Base-by-base conservation (phyloP, 1,139 yeast genomes). In the Yamadazyma siamensis region DNA sequence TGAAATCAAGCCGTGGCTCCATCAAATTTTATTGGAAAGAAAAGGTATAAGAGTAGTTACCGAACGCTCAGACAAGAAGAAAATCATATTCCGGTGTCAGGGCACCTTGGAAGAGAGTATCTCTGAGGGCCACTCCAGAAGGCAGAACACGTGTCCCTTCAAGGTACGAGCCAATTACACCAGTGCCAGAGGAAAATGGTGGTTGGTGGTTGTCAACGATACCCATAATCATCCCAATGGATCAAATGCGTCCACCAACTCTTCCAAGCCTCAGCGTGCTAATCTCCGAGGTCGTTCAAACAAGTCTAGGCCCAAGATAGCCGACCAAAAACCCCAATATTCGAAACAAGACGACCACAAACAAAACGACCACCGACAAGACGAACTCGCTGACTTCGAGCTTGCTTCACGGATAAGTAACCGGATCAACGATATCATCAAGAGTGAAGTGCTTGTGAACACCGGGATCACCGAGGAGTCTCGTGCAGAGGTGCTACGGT, bases 1-100 rank as follows among this genome's bases (percentile, higher is more conserved):
- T 22, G 75, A 71, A 19, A 77, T 81, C 43, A 81, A 81, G 51
- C 85, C 87, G 2, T 81, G 88, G 88, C 52, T 81, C 26, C 80
- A 67, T 44, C 57, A 67, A 23, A 59, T 61, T 16, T 41, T 61
- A 33, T 56, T 71, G 27, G 57, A 61, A 13, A 59, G 66, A 7
- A 64, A 68, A 34, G 84, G 85, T 1, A 73, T 81, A 22, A 65
- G 66, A 33, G 62, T 81, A 12, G 88, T 79, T 5, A 80, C 80
- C 36, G 88, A 80, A 52, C 59, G 91, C 32, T 77, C 85, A 1
- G 91, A 81, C 50, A 25, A 21, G 17, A 70, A 72, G 23, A 61
- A 75, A 27, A 79, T 80, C 23, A 80, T 81, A 12, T 81, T 81
- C 59, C 76, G 78, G 47, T 81, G 91, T 50, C 80, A 78, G 49